phyloP scores from a whole-genome alignment of 2,329 filamentous ascomycete species.

The Fusarium sp. region DNA sequence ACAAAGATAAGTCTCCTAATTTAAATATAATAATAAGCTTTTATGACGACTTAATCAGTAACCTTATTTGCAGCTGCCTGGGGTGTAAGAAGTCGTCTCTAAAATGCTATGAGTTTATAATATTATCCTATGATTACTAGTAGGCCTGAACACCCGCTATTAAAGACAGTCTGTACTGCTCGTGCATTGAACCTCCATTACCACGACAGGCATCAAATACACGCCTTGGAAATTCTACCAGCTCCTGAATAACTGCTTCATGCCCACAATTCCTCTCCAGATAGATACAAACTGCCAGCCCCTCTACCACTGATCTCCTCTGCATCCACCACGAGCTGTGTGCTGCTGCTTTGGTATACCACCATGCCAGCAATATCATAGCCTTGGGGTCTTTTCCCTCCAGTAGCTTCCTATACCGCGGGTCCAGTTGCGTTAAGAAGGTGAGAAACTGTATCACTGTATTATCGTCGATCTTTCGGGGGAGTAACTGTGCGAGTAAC shows the following conservation, averaged over 20 bases:
- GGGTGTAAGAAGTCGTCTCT: background rate
- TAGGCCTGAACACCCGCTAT: background rate
- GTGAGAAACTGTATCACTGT: conserved; percentile 57
- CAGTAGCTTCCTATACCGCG: conserved; percentile 57
- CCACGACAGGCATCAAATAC: conserved; percentile 11
- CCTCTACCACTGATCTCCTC: conserved; percentile 57
- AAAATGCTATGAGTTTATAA: no score
- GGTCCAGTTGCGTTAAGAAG: conserved; percentile 58
- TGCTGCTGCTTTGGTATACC: conserved; percentile 61
- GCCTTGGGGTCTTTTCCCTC: conserved; percentile 62
- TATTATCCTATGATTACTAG: background rate
- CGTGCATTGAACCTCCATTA: background rate
- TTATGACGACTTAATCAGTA: background rate
- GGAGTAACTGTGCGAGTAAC: conserved; percentile 52
- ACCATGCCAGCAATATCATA: conserved; percentile 65
- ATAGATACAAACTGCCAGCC: conserved; percentile 59
- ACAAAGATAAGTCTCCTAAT: background rate
- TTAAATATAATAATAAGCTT: no score
- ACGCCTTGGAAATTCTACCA: conserved; percentile 32
- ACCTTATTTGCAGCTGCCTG: fast-evolving
- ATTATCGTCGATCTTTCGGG: conserved; percentile 48
- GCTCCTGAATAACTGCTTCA: conserved; percentile 15
- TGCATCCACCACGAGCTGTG: conserved; percentile 59
- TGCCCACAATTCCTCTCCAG: conserved; percentile 39
- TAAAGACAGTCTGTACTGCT: background rate